Evolutionary conservation across 805 yeast genomes (phyloP), one percentile per base, ranked within the genome.

Genomic region (Kluyveromyces siamensis): DNA sequence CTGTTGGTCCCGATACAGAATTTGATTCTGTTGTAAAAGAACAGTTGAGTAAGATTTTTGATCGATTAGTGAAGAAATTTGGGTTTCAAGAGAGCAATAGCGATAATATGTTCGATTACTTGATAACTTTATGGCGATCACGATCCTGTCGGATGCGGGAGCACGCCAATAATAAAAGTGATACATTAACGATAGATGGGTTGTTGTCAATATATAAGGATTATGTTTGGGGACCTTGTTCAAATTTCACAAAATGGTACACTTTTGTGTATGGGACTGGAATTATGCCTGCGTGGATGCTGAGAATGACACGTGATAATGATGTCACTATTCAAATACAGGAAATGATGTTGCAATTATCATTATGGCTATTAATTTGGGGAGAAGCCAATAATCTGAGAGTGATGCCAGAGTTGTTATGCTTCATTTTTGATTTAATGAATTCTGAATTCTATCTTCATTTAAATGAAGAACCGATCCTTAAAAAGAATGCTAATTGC

Each of bases 221-320:
- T 53, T 91, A 90, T 66, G 87, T 91, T 52, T 97, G 96, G 1
- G 97, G 97, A 17, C 86, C 81, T 42, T 72, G 82, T 51, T 77
- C 97, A 5, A 90, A 90, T 67, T 91, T 83, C 66, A 77, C 83
- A 59, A 88, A 85, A 66, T 90, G 98, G 98, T 87, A 81, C 63
- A 85, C 90, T 66, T 87, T 93, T 1, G 78, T 87, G 39, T 87
- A 95, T 9, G 87, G 82, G 65, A 69, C 83, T 35, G 88, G 33
- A 8, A 14, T 19, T 21, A 35, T 19, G 8, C 45, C 45, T 10
- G 7, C 8, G 6, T 43, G 45, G 45, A 19, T 43, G n/a, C 18
- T 6, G 8, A 19, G 17, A 13, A 11, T 38, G 14, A 16, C 39
- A n/a, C 27, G 3, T 16, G 39, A 30, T 30, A 13, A 30, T 30